Base-by-base conservation (phyloP, 805 yeast genomes). In the Metschnikowia dekortorum region DNA sequence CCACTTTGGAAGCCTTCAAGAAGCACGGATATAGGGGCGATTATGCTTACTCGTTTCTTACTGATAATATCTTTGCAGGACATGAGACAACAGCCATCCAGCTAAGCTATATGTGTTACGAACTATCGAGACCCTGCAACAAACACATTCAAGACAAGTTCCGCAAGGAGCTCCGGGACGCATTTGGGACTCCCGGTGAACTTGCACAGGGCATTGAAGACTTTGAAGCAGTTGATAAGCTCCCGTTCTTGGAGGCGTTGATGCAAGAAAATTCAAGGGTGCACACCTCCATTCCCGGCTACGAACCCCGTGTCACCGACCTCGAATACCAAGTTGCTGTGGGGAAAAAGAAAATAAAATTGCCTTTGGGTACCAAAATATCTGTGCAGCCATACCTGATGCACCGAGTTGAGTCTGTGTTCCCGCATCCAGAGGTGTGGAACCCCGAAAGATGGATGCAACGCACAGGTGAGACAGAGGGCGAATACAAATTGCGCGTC, bases 61-160 rank as follows among this genome's bases (percentile, higher is more conserved):
- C 78, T 41, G 91, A 85, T 59, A 88, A 85, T 61, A 74, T 84
- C 36, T 84, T 85, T 42, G 91, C 91, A 0, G 91, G 91, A 3
- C 90, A 85, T 61, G 86, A 84, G 60, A 85, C 91, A 5, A 84
- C 64, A 9, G 59, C 57, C 28, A 61, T 40, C 52, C 62, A 28
- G n/a, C 62, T 85, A 51, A 71, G 87, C 0, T 85, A 78, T 61
- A 65, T 81, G 47, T 70, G 80, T 18, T 84, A 79, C 68, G 82
- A 83, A 59, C 61, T 84, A 35, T 82, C 87, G 2, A 67, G 80
- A 50, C 81, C 81, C 0, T 61, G 64, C 11, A 68, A 81, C 54
- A 52, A 57, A 6, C 61, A 64, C 14, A 70, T 79, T 54, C 91
- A 85, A 61, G 51, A 61, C 3, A 61, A 59, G 34, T 66, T 87